Evolutionary conservation across 2,329 filamentous ascomycete species (phyloP).

Genomic region (Rachicladosporium sp.): DNA sequence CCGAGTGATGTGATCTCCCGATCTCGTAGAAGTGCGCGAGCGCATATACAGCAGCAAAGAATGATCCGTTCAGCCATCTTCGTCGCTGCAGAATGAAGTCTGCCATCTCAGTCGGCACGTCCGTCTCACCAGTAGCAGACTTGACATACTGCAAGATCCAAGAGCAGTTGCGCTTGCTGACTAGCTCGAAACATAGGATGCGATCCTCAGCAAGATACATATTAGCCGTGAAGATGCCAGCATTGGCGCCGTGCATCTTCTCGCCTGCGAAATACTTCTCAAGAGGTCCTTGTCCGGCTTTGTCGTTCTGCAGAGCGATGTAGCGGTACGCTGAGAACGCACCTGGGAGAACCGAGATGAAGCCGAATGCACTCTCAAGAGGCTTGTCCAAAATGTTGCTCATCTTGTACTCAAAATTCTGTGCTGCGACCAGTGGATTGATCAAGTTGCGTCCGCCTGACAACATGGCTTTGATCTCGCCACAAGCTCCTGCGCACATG

Average conservation of each 20-base stretch:
- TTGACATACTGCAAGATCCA: slow-evolving; percentile 99
- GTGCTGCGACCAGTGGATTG: slow-evolving; percentile 87
- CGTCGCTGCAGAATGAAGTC: slow-evolving; percentile 92
- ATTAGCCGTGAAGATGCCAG: slow-evolving; percentile 94
- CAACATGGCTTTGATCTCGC: slow-evolving; percentile 98
- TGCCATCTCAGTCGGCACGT: slow-evolving; percentile 86
- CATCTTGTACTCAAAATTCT: slow-evolving; percentile 99
- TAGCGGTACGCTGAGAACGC: slow-evolving; percentile 96
- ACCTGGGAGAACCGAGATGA: slow-evolving; percentile 91
- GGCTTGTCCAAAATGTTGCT: slow-evolving; percentile 98
- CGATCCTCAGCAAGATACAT: slow-evolving; percentile 88
- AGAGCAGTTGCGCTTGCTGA: slow-evolving; percentile 91
- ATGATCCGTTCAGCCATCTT: slow-evolving; percentile 95
- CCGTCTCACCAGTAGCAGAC: slow-evolving; percentile 89
- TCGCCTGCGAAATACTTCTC: slow-evolving; percentile 97
- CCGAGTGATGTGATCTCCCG: slow-evolving; percentile 81
- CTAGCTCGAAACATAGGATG: slow-evolving; percentile 90
- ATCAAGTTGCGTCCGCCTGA: slow-evolving; percentile 75
- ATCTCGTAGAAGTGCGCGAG: slow-evolving; percentile 93
- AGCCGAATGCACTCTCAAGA: slow-evolving; percentile 91
- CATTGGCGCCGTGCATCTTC: slow-evolving; percentile 91
- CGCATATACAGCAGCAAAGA: slow-evolving; percentile 94
- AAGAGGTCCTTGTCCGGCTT: slow-evolving; percentile 79
- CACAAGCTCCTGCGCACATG: slow-evolving; percentile 93
- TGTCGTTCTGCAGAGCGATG: slow-evolving; percentile 89